Evolutionary conservation across 352 stramenopile species (phyloP), one percentile per base, ranked within the genome.

Genomic region (Globisporangium spinosum): DNA sequence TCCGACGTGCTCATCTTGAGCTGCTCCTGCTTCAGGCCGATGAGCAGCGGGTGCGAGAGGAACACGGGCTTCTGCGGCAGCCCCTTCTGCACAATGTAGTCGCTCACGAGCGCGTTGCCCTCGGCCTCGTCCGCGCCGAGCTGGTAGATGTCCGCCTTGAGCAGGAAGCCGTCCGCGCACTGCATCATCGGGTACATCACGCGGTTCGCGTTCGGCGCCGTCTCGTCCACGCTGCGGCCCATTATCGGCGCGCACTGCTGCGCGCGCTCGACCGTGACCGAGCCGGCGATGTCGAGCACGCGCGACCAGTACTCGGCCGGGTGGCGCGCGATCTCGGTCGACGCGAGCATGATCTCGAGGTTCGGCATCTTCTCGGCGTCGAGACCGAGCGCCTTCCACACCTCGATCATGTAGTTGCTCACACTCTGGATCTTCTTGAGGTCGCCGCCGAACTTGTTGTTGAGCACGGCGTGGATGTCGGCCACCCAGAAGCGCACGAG

Each of bases 1-100:
- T 99, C 97, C 57, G 91, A 98, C 78, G 99, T 99, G 74, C 83
- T 98, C 98, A 99, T 99, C 87, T 99, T 99, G 75, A 98, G 92
- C 84, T 99, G 97, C 17, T 98, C 98, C 75, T 98, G 96, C 82
- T 99, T 99, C 23, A 99, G 78, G 0, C 98, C 97, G 60, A 97
- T 96, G 25, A 99, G 83, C 91, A 99, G 97, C 70, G 98, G 97
- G 84, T 99, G 97, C 66, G 85, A 91, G 15, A 99, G 80, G 74
- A 99, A 99, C 23, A 99, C 89, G 9, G 96, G 94, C 62, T 82
- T 79, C 5, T 83, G 77, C 7, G 63, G 22, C 4, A 77, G 38
- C 34, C 94, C 93, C 65, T 95, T 97, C 35, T 95, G 85, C 68
- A 91, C 83, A 68, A 97, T 98, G 83, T 99, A 99, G 70, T 99